These are phyloP conservation scores for Ogataea trehaloabstinens DNA, from an alignment of 805 yeast species.

Conservation along the genomic window DNA sequence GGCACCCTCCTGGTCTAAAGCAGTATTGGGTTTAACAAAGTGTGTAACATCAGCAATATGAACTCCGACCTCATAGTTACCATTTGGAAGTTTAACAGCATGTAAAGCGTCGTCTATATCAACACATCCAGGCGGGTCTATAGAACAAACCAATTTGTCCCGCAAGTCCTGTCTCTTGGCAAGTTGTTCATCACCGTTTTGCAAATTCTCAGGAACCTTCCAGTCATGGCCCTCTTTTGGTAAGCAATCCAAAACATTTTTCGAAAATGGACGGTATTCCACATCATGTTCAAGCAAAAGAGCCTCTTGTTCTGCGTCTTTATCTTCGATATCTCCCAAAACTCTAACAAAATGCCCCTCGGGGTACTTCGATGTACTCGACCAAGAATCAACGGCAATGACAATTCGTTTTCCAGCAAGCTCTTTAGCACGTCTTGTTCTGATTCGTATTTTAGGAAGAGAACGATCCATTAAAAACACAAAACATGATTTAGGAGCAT, in stretches of 20 bases:
- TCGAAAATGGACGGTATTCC: slow-evolving; percentile 93
- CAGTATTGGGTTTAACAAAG: slow-evolving; percentile 89
- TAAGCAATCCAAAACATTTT: slow-evolving; percentile 85
- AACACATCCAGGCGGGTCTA: slow-evolving; percentile 97
- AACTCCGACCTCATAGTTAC: slow-evolving; percentile 96
- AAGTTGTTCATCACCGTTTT: slow-evolving; percentile 51
- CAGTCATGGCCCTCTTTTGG: slow-evolving; percentile 93
- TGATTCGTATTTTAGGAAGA: slow-evolving; percentile 81
- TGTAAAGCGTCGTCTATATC: slow-evolving; percentile 99
- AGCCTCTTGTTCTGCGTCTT: slow-evolving; percentile 96
- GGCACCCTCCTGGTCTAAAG: slow-evolving; percentile 94
- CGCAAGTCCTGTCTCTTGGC: slow-evolving; percentile 79
- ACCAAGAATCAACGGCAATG: slow-evolving; percentile 92
- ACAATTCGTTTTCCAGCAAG: slow-evolving; percentile 88
- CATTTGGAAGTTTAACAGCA: slow-evolving; percentile 80
- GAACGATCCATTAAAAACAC: slow-evolving; percentile 87
- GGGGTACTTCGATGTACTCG: slow-evolving; percentile 76
- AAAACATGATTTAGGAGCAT: slow-evolving; percentile 74
- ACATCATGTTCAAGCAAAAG: slow-evolving; percentile 91
- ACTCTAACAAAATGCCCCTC: slow-evolving; percentile 92
- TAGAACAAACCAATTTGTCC: slow-evolving; percentile 86
- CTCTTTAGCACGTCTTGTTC: slow-evolving; percentile 82
- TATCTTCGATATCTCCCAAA: slow-evolving; percentile 86
- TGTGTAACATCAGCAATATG: slow-evolving; percentile 99
- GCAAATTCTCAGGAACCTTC: slow-evolving; percentile 72